Evolutionary conservation across 441 rosid genomes (phyloP).

Genomic region (Eugenia klotzschiana): DNA sequence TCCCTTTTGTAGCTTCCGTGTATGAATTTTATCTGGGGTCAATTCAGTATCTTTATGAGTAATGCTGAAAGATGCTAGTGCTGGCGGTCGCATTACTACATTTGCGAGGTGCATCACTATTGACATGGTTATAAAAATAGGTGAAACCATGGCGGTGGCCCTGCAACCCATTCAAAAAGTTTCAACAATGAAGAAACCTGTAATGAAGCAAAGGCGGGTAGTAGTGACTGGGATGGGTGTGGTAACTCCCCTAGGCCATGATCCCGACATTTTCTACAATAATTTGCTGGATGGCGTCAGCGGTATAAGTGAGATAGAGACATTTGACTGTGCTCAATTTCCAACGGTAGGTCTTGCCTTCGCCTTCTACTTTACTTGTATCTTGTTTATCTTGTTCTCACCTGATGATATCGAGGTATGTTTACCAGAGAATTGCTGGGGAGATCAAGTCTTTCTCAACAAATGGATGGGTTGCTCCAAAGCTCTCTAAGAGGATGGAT

Average conservation of each 20-base stretch:
- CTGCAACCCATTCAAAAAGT: slow-evolving; percentile 1
- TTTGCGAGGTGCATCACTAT: neutral
- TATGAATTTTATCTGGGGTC: neutral
- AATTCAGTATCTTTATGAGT: neutral
- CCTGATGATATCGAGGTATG: neutral
- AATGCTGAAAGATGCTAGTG: neutral
- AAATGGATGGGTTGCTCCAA: slow-evolving; percentile 10
- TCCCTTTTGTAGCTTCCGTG: neutral
- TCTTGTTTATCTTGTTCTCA: neutral
- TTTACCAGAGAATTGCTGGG: slow-evolving; percentile 12
- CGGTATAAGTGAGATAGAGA: slow-evolving; percentile 17
- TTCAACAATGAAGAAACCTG: neutral
- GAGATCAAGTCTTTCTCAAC: slow-evolving; percentile 12
- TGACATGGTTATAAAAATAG: neutral
- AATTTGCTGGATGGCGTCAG: slow-evolving; percentile 17
- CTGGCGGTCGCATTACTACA: neutral
- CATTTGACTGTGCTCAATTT: slow-evolving; percentile 15
- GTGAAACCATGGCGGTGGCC: slow-evolving; percentile 1
- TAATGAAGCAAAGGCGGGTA: slow-evolving; percentile 5
- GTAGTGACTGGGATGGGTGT: slow-evolving; percentile 20
- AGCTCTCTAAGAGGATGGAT: slow-evolving; percentile 6
- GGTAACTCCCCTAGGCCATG: slow-evolving; percentile 15
- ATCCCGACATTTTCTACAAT: slow-evolving; percentile 7
- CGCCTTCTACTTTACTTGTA: neutral
- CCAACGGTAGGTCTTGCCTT: slow-evolving; percentile 6